phyloP scores from a whole-genome alignment of 129 eudicot species.

The Helianthus tuberosus region DNA sequence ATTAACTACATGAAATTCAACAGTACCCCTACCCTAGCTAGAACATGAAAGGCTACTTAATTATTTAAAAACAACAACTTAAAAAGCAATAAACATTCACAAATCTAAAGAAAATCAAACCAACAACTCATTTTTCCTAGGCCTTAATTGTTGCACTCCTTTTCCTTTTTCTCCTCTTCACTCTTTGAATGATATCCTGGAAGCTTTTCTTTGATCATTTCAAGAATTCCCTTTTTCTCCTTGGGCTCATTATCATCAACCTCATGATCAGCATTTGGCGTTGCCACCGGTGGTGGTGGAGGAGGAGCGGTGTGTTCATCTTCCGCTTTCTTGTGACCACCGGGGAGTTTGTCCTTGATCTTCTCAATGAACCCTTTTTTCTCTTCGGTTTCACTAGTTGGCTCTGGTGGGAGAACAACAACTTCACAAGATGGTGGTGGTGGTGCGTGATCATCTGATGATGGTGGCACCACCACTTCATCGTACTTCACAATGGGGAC shows the following conservation, averaged over 20 bases:
- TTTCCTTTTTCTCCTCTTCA: constrained; percentile 56
- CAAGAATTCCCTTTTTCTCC: constrained; percentile 83
- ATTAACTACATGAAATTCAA: constrained; percentile 9
- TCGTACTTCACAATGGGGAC: constrained; percentile 49
- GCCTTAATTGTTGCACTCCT: constrained; percentile 12
- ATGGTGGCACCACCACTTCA: constrained; percentile 30
- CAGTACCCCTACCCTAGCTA: not conserved
- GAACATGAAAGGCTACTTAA: constrained; percentile 4
- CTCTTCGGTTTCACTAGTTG: constrained; percentile 46
- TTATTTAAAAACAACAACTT: constrained; percentile 20
- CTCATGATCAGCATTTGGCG: constrained; percentile 28
- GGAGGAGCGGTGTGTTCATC: constrained; percentile 30
- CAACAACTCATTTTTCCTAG: constrained; percentile 18
- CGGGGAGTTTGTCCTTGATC: constrained; percentile 88
- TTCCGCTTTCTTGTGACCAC: constrained; percentile 56
- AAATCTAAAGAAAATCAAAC: constrained; percentile 14
- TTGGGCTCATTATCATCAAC: constrained; percentile 48
- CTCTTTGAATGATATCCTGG: constrained; percentile 75
- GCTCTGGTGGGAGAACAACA: constrained; percentile 34
- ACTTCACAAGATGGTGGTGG: constrained; percentile 27
- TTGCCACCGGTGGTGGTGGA: constrained; percentile 28
- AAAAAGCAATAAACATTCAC: constrained; percentile 20
- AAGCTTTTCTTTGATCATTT: constrained; percentile 91
- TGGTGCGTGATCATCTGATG: constrained; percentile 16
- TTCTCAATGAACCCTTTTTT: constrained; percentile 80